Percentiles rank a stretch among this genome's conserved stretches.
phyloP scores from a whole-genome alignment of 139 green algal genomes.

The Chlamydomonas eustigma region DNA sequence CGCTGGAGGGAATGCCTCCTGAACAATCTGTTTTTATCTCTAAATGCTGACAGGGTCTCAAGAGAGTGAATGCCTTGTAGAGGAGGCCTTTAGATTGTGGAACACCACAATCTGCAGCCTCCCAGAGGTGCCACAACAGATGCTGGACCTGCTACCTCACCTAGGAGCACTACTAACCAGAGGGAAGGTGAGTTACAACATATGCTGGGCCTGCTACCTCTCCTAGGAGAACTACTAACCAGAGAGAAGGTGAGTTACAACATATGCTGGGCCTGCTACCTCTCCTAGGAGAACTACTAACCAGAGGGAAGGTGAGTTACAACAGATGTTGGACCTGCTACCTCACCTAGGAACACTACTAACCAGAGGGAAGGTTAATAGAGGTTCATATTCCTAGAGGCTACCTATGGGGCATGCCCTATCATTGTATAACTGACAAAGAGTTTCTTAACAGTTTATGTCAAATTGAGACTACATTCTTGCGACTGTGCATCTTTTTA shows the following conservation, averaged over 20 bases:
- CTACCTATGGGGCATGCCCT: too few species aligned
- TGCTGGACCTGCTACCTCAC: conserved; percentile 50
- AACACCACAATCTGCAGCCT: conserved; percentile 30
- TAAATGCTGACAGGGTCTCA: conserved; percentile 6
- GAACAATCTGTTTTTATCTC: not conserved
- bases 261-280: conserved; percentile 50
- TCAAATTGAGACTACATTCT: too few species aligned
- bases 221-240: conserved; percentile 30
- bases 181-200: conserved; percentile 20
- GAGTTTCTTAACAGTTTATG: too few species aligned
- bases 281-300: conserved; percentile 31
- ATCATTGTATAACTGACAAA: too few species aligned
- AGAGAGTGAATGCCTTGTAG: conserved; percentile 55
- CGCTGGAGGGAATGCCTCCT: too few species aligned
- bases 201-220: conserved; percentile 48
- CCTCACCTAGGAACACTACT: conserved; percentile 36
- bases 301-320: conserved; percentile 21
- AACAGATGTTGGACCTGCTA: conserved; percentile 47
- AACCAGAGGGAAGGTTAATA: conserved; percentile 19
- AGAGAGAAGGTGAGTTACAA: conserved; percentile 20
- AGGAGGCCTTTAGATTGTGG: conserved; percentile 57
- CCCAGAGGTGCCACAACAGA: conserved; percentile 27
- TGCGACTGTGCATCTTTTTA: too few species aligned
- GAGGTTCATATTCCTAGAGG: too few species aligned
- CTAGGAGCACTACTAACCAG: conserved; percentile 30